Base-by-base conservation (phyloP, 352 stramenopile genomes). In the Paralagenidium karlingii region DNA sequence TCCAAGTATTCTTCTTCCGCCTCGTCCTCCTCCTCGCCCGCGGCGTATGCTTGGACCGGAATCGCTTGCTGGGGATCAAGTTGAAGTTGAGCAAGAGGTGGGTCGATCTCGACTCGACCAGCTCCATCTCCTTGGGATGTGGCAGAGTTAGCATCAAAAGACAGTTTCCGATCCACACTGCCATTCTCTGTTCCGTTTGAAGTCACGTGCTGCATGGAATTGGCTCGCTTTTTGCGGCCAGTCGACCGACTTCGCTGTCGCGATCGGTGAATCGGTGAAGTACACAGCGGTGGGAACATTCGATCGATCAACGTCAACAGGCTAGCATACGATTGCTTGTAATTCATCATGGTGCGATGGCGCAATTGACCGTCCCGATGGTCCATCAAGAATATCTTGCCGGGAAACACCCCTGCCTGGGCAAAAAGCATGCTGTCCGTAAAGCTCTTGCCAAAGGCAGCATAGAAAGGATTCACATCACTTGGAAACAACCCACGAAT, bases 381-480 rank as follows among this genome's bases (percentile, higher is more conserved):
- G 38, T 85, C 63, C 15, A 90, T 61, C 0, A 77, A 38, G 25
- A 90, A 85, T 22, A 85, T 64, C 36, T 86, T 86, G 4, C 73
- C 76, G 5, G 60, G 58, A 38, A 83, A 84, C 1, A 94, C 68
- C n/a, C 80, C 77, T 1, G 68, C 65, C n/a, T 81, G 49, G 3
- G 63, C 69, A 41, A 89, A 83, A 16, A 70, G 50, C 7, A 60
- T 40, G 24, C 57, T 78, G 40, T 87, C 66, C 2, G 51, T 59
- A 18, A 68, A 41, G 2, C 55, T 79, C 20, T 67, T 81, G 20
- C 76, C 73, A 42, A 94, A 91, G 5, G 70, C 76, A 2, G 76
- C 75, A 47, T 87, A 87, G 44, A 90, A 92, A 13, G 80, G 73
- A 34, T 85, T 87, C 24, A 85, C 59, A 22, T 86, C 75, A 19